These are phyloP conservation scores for Limnomonas spitsbergensis DNA, from an alignment of 139 green algal species.

Conservation along the genomic window DNA sequence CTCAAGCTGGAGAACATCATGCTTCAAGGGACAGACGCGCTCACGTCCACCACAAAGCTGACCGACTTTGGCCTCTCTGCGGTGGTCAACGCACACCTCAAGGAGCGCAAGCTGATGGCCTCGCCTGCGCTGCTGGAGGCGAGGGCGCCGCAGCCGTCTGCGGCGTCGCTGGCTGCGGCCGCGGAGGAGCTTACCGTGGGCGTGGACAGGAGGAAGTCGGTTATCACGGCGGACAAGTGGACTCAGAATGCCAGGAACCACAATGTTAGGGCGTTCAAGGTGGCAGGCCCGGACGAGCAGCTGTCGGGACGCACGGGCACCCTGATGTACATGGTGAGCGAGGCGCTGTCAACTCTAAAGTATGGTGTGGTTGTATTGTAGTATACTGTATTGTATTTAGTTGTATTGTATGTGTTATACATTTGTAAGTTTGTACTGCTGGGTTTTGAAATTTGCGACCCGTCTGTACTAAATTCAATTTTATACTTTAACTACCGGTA, in stretches of 20 bases:
- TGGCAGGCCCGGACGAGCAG: slow-evolving; percentile 2
- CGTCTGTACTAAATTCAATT: no score
- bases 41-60: neutral
- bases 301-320: slow-evolving; percentile 7
- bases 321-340: slow-evolving; percentile 6
- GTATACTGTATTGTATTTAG: no score
- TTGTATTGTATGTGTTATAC: no score
- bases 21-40: neutral
- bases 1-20: slow-evolving; percentile 2
- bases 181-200: no score
- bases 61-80: neutral
- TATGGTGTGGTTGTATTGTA: no score
- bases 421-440: no score
- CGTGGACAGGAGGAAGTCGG: neutral
- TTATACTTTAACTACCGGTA: no score
- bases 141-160: neutral
- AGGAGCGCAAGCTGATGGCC: neutral
- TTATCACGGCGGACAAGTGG: neutral
- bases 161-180: neutral
- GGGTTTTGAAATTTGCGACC: no score
- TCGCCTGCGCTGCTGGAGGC: neutral
- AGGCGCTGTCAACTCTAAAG: neutral
- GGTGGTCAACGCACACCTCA: neutral
- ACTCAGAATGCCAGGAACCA: neutral
- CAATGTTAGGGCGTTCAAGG: neutral